A percentile compares a stretch with the other conserved stretches of the same genome.
phyloP scores from a whole-genome alignment of 768 basidiomycete species.

The Trametes meyenii region DNA sequence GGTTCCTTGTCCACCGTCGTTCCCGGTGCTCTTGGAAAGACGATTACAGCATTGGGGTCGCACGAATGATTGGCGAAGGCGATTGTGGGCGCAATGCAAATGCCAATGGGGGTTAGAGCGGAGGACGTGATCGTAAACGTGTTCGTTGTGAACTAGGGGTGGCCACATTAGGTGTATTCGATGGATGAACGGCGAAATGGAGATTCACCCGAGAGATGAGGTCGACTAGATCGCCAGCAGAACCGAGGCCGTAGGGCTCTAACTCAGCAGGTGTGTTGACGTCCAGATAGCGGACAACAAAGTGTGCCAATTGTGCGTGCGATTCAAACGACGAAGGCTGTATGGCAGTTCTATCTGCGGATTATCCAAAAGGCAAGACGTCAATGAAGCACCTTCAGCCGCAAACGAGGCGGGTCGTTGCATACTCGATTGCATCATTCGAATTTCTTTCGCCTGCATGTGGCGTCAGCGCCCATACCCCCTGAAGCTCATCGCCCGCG shows the following conservation, averaged over 20 bases:
- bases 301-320: conserved; percentile 72
- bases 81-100: conserved; percentile 75
- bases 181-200: neutral
- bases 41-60: conserved; percentile 85
- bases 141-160: conserved; percentile 81
- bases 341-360: conserved; percentile 59
- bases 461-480: conserved; percentile 1
- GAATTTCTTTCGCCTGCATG: conserved; percentile 61
- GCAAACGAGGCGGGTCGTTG: neutral
- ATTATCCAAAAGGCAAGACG: conserved; percentile 3
- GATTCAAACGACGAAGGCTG: conserved; percentile 52
- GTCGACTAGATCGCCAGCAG: conserved; percentile 65
- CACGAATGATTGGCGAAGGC: conserved; percentile 91
- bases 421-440: conserved; percentile 74
- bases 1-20: conserved; percentile 49
- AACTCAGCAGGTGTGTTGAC: conserved; percentile 62
- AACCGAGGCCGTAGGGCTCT: conserved; percentile 55
- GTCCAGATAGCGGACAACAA: conserved; percentile 71
- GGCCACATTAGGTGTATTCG: neutral
- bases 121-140: conserved; percentile 85
- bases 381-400: neutral
- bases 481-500: neutral
- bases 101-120: conserved; percentile 79
- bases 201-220: conserved; percentile 68
- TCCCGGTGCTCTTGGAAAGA: conserved; percentile 69